Evolutionary conservation across 2,329 filamentous ascomycete genomes (phyloP).

Genomic region (Pseudogymnoascus destructans): DNA sequence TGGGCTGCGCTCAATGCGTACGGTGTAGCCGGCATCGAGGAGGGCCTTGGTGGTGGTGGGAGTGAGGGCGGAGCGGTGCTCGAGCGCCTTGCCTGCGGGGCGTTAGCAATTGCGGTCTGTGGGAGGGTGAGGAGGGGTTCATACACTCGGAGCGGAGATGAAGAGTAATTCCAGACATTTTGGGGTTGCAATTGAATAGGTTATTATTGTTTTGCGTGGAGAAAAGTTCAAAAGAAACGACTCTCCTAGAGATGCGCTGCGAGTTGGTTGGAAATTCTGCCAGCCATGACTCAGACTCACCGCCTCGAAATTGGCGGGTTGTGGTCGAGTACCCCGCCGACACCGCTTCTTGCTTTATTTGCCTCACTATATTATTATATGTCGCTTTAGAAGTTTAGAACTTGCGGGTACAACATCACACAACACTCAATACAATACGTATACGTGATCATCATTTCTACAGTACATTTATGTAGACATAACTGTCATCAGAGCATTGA

Average conservation of each 20-base stretch:
- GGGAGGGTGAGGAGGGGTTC: constrained; percentile 16
- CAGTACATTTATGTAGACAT: background rate
- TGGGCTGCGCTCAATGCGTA: constrained; percentile 55
- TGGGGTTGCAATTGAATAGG: constrained; percentile 10
- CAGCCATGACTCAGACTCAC: constrained; percentile 12
- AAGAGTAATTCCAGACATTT: constrained; percentile 26
- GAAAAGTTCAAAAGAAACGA: constrained; percentile 11
- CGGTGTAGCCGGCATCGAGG: constrained; percentile 54
- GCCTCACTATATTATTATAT: background rate
- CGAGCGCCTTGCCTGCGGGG: constrained; percentile 29
- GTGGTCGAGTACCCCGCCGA: background rate
- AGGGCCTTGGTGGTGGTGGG: constrained; percentile 39
- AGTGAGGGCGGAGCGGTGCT: constrained; percentile 30
- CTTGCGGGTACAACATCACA: background rate
- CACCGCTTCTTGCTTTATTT: background rate
- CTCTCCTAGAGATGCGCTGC: constrained; percentile 7
- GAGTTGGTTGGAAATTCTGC: constrained; percentile 13
- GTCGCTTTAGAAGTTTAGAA: background rate
- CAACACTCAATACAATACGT: background rate
- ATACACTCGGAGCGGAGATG: constrained; percentile 31
- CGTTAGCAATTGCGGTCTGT: constrained; percentile 9
- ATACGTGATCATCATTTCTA: background rate
- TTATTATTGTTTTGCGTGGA: constrained; percentile 13
- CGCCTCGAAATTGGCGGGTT: background rate
- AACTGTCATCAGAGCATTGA: background rate